Percentiles rank a stretch among this genome's conserved stretches.
Evolutionary conservation across 495 filamentous ascomycete genomes (phyloP).

Genomic region (Parachaetomium inaequale): DNA sequence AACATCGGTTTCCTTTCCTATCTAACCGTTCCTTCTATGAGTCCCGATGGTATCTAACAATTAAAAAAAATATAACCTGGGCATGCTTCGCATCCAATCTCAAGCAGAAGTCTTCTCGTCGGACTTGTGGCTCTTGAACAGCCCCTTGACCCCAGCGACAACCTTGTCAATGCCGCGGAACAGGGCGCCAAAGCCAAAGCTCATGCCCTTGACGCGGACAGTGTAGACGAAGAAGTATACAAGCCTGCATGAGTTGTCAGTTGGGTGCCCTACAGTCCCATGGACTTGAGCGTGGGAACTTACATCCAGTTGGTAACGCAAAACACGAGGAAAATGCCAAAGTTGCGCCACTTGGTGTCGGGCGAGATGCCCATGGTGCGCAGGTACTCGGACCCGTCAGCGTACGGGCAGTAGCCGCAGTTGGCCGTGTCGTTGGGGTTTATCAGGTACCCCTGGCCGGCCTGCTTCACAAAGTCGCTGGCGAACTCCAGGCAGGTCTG

Average conservation of each 20-base stretch:
- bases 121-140: constrained; percentile 11
- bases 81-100: too few relatives aligned
- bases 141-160: constrained; percentile 17
- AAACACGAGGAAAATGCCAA: constrained; percentile 76
- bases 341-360: constrained; percentile 63
- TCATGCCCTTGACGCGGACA: constrained; percentile 67
- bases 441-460: constrained; percentile 54
- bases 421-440: constrained; percentile 52
- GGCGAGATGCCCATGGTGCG: constrained; percentile 60
- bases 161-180: constrained; percentile 12
- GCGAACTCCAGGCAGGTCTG: constrained; percentile 62
- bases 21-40: background rate
- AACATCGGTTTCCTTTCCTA: background rate
- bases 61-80: background rate
- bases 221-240: constrained; percentile 87
- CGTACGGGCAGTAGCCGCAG: constrained; percentile 77
- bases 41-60: background rate
- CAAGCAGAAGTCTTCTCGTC: background rate
- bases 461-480: constrained; percentile 47
- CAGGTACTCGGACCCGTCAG: constrained; percentile 64
- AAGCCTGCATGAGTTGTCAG: constrained; percentile 34
- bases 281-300: constrained; percentile 10
- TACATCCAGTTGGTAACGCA: constrained; percentile 68
- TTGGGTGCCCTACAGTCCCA: background rate
- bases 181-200: constrained; percentile 58